Percentiles rank a stretch among this genome's conserved stretches.
These are phyloP conservation scores for Nowakowskiella sp. DNA, from an alignment of 192 early-diverging fungal genomes.

Conservation along the genomic window DNA sequence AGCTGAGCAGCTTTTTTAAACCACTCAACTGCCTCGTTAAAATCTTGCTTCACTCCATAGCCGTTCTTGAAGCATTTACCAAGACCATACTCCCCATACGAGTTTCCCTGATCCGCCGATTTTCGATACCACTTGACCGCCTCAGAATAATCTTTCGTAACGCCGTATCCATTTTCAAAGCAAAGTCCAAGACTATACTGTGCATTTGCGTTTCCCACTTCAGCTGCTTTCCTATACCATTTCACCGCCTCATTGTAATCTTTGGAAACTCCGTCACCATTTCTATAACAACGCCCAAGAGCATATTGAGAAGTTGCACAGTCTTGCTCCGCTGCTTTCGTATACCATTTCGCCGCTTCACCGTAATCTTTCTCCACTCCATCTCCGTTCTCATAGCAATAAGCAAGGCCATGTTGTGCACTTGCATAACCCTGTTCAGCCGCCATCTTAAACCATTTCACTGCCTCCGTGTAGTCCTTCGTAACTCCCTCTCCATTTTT, in stretches of 20 bases:
- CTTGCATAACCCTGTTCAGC: conserved; percentile 35
- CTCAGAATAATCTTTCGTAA: conserved; percentile 31
- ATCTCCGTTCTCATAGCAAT: conserved; percentile 70
- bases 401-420: conserved; percentile 53
- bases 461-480: conserved; percentile 31
- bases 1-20: too few species aligned
- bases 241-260: conserved; percentile 47
- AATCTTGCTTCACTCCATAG: conserved; percentile 43
- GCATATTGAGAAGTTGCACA: conserved; percentile 41
- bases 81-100: conserved; percentile 45
- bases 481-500: conserved; percentile 43
- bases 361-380: conserved; percentile 47
- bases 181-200: conserved; percentile 66
- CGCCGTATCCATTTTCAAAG: conserved; percentile 56
- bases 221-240: conserved; percentile 56
- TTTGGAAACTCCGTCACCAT: conserved; percentile 49
- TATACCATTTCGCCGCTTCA: conserved; percentile 37
- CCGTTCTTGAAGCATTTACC: conserved; percentile 58
- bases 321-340: conserved; percentile 24
- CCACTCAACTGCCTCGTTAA: too few species aligned
- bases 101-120: conserved; percentile 48
- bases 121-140: conserved; percentile 46
- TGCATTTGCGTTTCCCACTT: conserved; percentile 51
- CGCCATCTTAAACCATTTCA: conserved; percentile 35
- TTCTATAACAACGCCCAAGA: conserved; percentile 56